phyloP scores from a whole-genome alignment of 106 monocot genomes.

The Dendrobium catenatum region DNA sequence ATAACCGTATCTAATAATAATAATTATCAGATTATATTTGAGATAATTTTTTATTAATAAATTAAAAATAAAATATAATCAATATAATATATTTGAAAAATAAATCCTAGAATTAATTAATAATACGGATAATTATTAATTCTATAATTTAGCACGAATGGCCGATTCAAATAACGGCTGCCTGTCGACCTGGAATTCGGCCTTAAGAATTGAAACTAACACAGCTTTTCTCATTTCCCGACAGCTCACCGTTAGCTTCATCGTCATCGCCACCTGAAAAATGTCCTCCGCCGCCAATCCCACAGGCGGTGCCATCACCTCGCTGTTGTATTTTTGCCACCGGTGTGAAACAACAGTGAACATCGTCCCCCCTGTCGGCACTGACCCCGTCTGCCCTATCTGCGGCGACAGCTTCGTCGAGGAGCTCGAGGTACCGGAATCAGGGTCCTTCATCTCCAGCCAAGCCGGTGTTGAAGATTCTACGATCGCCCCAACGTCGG shows the following conservation, averaged over 20 bases:
- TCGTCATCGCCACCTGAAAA: neutral
- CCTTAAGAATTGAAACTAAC: no score
- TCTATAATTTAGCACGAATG: no score
- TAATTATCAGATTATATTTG: no score
- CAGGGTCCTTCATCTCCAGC: neutral
- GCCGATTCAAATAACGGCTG: no score
- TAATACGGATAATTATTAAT: no score
- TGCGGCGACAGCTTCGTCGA: slow-evolving; percentile 81
- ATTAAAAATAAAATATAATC: no score
- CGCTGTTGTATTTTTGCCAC: slow-evolving; percentile 72
- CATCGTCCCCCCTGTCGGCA: slow-evolving; percentile 19
- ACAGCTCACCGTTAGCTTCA: neutral
- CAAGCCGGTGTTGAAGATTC: neutral
- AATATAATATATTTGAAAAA: no score
- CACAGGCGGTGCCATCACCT: neutral
- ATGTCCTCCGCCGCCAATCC: slow-evolving; percentile 19
- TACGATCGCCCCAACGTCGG: neutral
- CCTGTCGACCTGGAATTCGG: no score
- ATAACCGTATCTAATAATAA: no score
- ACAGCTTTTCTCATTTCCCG: neutral
- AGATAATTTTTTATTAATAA: no score
- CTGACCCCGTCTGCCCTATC: slow-evolving; percentile 61
- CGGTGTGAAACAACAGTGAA: slow-evolving; percentile 51
- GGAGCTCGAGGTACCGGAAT: slow-evolving; percentile 35
- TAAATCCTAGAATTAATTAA: no score